Evolutionary conservation across 768 basidiomycete species (phyloP).

Genomic region (Coprinellus aureogranulatus): DNA sequence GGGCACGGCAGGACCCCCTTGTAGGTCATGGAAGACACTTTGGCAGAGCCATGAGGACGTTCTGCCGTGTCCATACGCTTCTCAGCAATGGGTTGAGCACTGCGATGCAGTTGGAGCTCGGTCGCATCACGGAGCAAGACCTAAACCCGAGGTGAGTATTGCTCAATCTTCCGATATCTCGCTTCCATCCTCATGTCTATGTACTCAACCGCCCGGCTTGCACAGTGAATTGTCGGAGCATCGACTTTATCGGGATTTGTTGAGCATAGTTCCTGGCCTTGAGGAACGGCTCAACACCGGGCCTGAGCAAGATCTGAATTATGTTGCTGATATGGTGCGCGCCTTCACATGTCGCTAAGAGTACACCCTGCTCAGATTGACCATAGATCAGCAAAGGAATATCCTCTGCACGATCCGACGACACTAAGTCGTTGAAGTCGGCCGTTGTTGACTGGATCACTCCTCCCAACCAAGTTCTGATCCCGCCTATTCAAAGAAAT

Average conservation of each 20-base stretch:
- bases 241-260: background rate
- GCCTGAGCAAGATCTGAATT: constrained; percentile 15
- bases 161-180: too few species aligned
- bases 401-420: constrained; percentile 17
- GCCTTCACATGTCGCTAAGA: too few species aligned
- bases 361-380: too few species aligned
- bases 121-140: constrained; percentile 1
- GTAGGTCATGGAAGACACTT: constrained; percentile 17
- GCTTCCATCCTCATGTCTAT: too few species aligned
- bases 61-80: constrained; percentile 13
- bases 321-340: constrained; percentile 18
- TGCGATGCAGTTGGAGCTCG: constrained; percentile 8
- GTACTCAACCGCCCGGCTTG: background rate
- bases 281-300: constrained; percentile 13
- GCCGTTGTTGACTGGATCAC: constrained; percentile 24
- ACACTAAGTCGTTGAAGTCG: constrained; percentile 17
- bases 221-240: background rate
- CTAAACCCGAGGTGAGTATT: constrained; percentile 4
- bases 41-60: constrained; percentile 1
- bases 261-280: constrained; percentile 6
- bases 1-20: too few species aligned
- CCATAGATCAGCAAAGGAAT: constrained; percentile 24
- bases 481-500: constrained; percentile 9
- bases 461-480: constrained; percentile 13
- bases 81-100: constrained; percentile 14